Percentiles rank a stretch among this genome's conserved stretches.
These are phyloP conservation scores for Salix koriyanagi DNA, from an alignment of 345 rosid genomes.

Conservation along the genomic window DNA sequence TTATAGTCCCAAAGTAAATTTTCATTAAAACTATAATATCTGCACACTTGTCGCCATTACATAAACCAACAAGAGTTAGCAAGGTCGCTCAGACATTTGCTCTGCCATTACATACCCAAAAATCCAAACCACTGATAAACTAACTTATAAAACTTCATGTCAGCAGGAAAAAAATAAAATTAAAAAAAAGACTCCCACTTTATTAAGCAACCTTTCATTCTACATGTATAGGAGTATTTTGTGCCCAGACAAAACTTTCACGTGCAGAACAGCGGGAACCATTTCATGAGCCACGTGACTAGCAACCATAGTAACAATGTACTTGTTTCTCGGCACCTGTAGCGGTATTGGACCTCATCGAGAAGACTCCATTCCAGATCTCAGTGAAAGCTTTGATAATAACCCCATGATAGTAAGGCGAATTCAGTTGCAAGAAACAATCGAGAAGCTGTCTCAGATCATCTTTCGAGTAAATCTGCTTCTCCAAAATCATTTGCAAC, in stretches of 20 bases:
- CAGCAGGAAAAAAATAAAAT: background rate
- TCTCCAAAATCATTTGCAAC: conserved; percentile 94
- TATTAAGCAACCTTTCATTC: background rate
- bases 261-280: conserved; percentile 1
- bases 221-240: background rate
- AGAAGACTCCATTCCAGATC: conserved; percentile 85
- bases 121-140: background rate
- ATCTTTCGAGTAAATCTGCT: conserved; percentile 74
- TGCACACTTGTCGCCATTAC: background rate
- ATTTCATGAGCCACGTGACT: background rate
- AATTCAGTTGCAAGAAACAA: conserved; percentile 81
- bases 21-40: background rate
- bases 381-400: conserved; percentile 87
- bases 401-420: conserved; percentile 70
- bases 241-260: background rate
- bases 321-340: background rate
- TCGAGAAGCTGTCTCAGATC: conserved; percentile 74
- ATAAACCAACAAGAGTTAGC: background rate
- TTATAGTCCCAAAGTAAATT: background rate
- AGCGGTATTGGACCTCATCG: conserved; percentile 21
- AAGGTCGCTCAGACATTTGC: background rate
- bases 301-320: background rate
- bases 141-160: background rate
- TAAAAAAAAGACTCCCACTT: background rate
- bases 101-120: background rate